Conservation (phyloP, 1,284 basidiomycete genomes). For the Ganoderma meredithae region DNA sequence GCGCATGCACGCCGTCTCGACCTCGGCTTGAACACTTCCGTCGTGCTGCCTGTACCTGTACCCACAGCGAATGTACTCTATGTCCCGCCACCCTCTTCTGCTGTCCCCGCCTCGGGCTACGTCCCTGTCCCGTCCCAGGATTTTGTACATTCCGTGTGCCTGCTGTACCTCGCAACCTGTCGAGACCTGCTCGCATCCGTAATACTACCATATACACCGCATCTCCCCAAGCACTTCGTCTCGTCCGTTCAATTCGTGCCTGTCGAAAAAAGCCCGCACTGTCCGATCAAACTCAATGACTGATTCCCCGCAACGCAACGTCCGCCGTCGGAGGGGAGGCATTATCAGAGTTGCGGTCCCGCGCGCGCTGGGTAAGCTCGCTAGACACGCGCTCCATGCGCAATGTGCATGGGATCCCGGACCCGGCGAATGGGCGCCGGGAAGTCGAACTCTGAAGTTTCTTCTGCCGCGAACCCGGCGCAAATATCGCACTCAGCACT, state of each 20-base stretch:
- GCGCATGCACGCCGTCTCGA: slow-evolving; percentile 1
- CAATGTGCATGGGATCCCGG: not conserved
- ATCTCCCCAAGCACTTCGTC: not conserved
- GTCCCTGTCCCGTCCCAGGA: slow-evolving; percentile 1
- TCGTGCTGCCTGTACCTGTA: slow-evolving; percentile 2
- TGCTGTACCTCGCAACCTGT: slow-evolving; percentile 8
- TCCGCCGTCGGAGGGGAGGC: not conserved
- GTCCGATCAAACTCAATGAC: not conserved
- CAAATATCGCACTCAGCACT: slow-evolving; percentile 2
- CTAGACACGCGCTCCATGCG: not conserved
- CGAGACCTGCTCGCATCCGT: slow-evolving; percentile 4
- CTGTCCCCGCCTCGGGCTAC: slow-evolving; percentile 2
- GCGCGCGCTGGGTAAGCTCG: slow-evolving; percentile 2
- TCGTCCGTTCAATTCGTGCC: not conserved
- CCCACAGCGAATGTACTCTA: slow-evolving; percentile 9
- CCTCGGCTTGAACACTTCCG: slow-evolving; percentile 9
- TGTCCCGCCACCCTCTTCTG: slow-evolving; percentile 2
- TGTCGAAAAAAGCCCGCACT: not conserved
- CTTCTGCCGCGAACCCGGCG: slow-evolving; percentile 6
- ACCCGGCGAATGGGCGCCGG: slow-evolving; percentile 1
- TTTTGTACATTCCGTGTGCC: slow-evolving; percentile 8
- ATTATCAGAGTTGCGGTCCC: slow-evolving; percentile 1
- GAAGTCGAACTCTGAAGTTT: slow-evolving; percentile 18
- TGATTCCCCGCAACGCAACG: not conserved
- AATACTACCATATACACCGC: slow-evolving; percentile 14